Evolutionary conservation across 495 filamentous ascomycete species (phyloP).

Genomic region (Xylaria intraflava): DNA sequence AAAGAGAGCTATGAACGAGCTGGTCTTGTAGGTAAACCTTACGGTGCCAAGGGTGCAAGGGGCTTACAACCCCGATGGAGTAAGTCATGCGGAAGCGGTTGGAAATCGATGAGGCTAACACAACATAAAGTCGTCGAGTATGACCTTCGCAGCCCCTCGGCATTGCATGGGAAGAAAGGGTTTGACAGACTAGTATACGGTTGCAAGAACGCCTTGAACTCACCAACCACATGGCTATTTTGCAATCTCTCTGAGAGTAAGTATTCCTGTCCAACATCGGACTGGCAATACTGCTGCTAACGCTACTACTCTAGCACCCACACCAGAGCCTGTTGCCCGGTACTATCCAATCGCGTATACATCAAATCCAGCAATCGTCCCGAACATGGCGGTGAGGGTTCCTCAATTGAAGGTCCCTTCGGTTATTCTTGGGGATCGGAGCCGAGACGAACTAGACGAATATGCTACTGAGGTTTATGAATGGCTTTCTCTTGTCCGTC

Average conservation of each 20-base stretch:
- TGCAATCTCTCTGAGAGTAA: slow-evolving; percentile 51
- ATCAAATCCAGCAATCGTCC: slow-evolving; percentile 24
- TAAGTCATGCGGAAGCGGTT: slow-evolving; percentile 19
- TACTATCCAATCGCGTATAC: slow-evolving; percentile 48
- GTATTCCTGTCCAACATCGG: not conserved
- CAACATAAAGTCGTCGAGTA: slow-evolving; percentile 62
- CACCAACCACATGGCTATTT: slow-evolving; percentile 75
- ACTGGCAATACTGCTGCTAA: not conserved
- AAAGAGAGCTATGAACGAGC: slow-evolving; percentile 81
- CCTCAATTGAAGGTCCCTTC: slow-evolving; percentile 45
- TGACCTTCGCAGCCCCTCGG: slow-evolving; percentile 70
- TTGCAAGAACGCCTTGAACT: slow-evolving; percentile 70
- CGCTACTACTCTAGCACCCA: slow-evolving; percentile 28
- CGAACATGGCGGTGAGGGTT: slow-evolving; percentile 33
- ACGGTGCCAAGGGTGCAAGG: slow-evolving; percentile 49
- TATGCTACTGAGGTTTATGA: slow-evolving; percentile 64
- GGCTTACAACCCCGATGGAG: slow-evolving; percentile 47
- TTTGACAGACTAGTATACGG: slow-evolving; percentile 83
- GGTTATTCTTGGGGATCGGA: slow-evolving; percentile 28
- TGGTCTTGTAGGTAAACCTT: slow-evolving; percentile 71
- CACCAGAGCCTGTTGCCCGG: slow-evolving; percentile 44
- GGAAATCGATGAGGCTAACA: not conserved
- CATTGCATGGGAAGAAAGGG: slow-evolving; percentile 86
- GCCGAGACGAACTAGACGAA: slow-evolving; percentile 47
- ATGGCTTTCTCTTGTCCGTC: slow-evolving; percentile 71